Conservation (phyloP, 495 filamentous ascomycete species). For the Pyrenula aspistea region DNA sequence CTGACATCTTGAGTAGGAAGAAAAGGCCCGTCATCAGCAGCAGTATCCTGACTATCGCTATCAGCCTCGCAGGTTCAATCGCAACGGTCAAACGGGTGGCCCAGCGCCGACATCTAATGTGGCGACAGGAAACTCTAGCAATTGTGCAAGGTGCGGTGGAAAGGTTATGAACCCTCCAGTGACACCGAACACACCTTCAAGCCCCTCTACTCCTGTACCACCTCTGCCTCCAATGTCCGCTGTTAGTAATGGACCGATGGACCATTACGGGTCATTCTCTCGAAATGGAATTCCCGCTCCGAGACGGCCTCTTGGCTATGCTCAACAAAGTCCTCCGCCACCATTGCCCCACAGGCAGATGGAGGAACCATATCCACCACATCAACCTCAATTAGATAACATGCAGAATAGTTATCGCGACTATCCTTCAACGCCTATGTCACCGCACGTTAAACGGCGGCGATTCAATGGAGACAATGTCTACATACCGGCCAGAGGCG, state of each 20-base stretch:
- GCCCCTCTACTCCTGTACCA: conserved; percentile 4
- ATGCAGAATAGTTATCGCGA: background rate
- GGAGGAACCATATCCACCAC: conserved; percentile 15
- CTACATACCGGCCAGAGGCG: conserved; percentile 11
- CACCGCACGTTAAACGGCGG: conserved; percentile 46
- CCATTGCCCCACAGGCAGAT: conserved; percentile 1
- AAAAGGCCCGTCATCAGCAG: conserved; percentile 79
- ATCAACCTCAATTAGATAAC: conserved; percentile 8
- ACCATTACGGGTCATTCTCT: background rate
- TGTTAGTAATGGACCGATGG: background rate
- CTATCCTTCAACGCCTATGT: conserved; percentile 3
- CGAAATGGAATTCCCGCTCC: background rate
- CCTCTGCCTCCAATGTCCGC: background rate
- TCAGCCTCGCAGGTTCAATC: conserved; percentile 71
- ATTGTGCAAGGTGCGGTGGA: conserved; percentile 30
- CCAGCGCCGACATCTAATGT: conserved; percentile 25
- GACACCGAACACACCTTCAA: conserved; percentile 28
- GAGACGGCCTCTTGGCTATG: background rate
- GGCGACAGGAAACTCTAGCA: background rate
- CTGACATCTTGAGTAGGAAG: conserved; percentile 43
- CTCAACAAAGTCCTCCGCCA: background rate
- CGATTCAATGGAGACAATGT: conserved; percentile 28
- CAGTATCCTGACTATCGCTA: conserved; percentile 93
- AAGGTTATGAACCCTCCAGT: conserved; percentile 33
- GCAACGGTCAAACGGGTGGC: conserved; percentile 15